phyloP scores from a whole-genome alignment of 345 rosid species.

The Bruguiera sexangula region DNA sequence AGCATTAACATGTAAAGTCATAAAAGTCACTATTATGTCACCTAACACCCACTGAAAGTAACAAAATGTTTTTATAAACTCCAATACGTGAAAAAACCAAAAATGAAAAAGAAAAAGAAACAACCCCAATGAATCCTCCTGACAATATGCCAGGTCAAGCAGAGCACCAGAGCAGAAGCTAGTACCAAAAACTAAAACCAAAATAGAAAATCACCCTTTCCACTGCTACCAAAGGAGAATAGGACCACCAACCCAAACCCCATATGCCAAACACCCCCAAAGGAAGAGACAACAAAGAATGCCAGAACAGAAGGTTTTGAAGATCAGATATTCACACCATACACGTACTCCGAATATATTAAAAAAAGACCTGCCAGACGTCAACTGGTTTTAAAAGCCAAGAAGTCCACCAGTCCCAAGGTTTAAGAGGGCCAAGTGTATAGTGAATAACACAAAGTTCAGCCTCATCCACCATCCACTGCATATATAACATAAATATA shows the following conservation, averaged over 20 bases:
- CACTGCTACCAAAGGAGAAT: constrained; percentile 1
- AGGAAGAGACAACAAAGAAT: neutral
- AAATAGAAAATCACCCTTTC: neutral
- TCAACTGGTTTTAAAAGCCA: constrained; percentile 97
- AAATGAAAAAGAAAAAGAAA: neutral
- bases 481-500: constrained; percentile 26
- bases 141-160: neutral
- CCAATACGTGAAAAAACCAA: neutral
- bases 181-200: neutral
- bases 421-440: constrained; percentile 90
- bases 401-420: constrained; percentile 99
- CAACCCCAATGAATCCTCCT: neutral
- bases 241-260: neutral
- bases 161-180: neutral
- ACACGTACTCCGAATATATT: neutral
- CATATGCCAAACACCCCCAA: neutral
- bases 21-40: neutral
- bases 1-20: constrained; percentile 5
- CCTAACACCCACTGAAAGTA: neutral
- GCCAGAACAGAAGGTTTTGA: neutral
- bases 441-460: constrained; percentile 89
- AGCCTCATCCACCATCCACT: constrained; percentile 98
- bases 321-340: neutral
- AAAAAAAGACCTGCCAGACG: constrained; percentile 74
- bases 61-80: neutral